phyloP scores from a whole-genome alignment of 2,329 filamentous ascomycete genomes.

The Epichloe sp. region DNA sequence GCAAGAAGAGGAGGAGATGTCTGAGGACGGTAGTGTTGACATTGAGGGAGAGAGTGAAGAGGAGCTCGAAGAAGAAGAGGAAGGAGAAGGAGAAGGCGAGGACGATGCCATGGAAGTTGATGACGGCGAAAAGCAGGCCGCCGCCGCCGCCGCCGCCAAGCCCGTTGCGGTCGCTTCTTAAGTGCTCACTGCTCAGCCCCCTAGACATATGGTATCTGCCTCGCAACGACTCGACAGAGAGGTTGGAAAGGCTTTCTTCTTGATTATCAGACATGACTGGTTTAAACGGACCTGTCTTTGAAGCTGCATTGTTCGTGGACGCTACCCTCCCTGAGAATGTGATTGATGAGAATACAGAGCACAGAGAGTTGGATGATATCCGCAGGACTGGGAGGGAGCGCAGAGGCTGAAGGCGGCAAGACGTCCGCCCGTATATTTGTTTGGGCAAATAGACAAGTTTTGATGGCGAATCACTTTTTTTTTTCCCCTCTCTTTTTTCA shows the following conservation, averaged over 20 bases:
- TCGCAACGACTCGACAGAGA: not conserved
- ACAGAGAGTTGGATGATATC: not conserved
- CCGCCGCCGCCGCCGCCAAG: slow-evolving; percentile 16
- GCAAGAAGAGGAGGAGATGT: slow-evolving; percentile 52
- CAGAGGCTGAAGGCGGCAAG: not conserved
- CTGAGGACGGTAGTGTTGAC: slow-evolving; percentile 66
- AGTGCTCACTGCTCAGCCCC: not conserved
- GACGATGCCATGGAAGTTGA: slow-evolving; percentile 40
- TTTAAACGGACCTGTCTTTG: not conserved
- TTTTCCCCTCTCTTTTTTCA: not conserved
- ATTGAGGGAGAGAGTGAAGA: slow-evolving; percentile 66
- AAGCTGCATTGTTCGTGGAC: not conserved
- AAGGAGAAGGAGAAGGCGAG: slow-evolving; percentile 23
- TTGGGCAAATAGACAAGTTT: not conserved
- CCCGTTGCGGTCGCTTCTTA: slow-evolving; percentile 24
- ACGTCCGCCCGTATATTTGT: not conserved
- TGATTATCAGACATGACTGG: not conserved
- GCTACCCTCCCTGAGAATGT: not conserved
- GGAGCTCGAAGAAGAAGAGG: slow-evolving; percentile 54
- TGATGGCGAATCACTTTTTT: not conserved
- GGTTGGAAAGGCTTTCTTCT: not conserved
- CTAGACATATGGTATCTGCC: not conserved
- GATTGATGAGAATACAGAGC: not conserved
- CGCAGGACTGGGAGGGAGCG: not conserved
- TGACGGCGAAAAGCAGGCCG: slow-evolving; percentile 21